phyloP scores from a whole-genome alignment of 1,284 basidiomycete genomes.

The Kalmanozyma brasiliensis region DNA sequence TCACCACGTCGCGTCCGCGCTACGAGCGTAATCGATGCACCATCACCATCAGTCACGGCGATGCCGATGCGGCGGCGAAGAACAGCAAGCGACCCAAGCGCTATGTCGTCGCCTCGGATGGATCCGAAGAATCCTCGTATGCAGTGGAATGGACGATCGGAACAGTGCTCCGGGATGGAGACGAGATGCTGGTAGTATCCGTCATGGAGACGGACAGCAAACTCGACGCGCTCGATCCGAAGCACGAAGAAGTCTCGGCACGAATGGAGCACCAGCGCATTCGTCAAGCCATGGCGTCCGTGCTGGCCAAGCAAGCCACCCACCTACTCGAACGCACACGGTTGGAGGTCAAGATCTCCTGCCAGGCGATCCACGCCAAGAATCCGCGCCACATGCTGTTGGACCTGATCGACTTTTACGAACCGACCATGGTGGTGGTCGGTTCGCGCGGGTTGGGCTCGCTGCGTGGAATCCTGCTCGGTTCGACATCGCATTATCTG shows the following conservation, averaged over 20 bases:
- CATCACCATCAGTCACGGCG: conserved; percentile 80
- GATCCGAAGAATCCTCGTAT: conserved; percentile 75
- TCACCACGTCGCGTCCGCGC: conserved; percentile 72
- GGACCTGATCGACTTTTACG: conserved; percentile 85
- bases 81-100: conserved; percentile 74
- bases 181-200: conserved; percentile 75
- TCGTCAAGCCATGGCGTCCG: conserved; percentile 87
- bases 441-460: conserved; percentile 90
- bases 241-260: conserved; percentile 74
- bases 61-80: conserved; percentile 56
- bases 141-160: conserved; percentile 77
- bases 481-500: conserved; percentile 96
- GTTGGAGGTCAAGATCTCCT: conserved; percentile 84
- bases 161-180: conserved; percentile 92
- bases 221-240: conserved; percentile 67
- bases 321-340: conserved; percentile 87
- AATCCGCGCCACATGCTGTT: conserved; percentile 92
- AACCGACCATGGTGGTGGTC: conserved; percentile 93
- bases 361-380: conserved; percentile 92
- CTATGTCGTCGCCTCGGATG: conserved; percentile 91
- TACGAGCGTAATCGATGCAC: conserved; percentile 94
- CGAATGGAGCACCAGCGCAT: conserved; percentile 89
- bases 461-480: conserved; percentile 91
- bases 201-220: conserved; percentile 93
- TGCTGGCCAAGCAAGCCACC: conserved; percentile 84